A percentile compares a stretch with the other conserved stretches of the same genome.
Conservation (phyloP, 2,329 filamentous ascomycete genomes). For the Fusarium redolens region DNA sequence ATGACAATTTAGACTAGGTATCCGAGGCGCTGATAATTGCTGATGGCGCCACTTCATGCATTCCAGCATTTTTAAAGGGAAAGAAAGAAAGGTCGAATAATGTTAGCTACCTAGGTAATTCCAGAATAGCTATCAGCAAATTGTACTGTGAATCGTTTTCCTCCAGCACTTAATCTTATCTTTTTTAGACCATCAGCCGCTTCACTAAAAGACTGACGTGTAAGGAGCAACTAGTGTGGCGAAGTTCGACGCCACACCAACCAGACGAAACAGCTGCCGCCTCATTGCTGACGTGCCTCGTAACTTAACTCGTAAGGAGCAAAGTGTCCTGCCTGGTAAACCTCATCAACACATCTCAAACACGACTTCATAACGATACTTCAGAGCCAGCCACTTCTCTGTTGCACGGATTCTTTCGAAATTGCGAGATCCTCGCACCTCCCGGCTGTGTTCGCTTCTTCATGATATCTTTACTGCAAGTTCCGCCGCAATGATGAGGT, state of each 20-base stretch:
- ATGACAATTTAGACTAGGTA: background rate
- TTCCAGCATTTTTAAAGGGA: background rate
- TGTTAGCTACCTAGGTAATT: background rate
- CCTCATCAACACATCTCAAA: slow-evolving; percentile 27
- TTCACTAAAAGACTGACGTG: background rate
- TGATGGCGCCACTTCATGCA: background rate
- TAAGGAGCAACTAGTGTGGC: slow-evolving; percentile 36
- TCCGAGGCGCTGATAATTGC: background rate
- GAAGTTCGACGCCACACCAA: slow-evolving; percentile 38
- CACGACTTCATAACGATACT: slow-evolving; percentile 15
- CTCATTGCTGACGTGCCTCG: slow-evolving; percentile 44
- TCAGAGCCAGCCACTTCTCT: slow-evolving; percentile 1
- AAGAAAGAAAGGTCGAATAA: background rate
- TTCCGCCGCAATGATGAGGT: slow-evolving; percentile 64
- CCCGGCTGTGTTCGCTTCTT: slow-evolving; percentile 47
- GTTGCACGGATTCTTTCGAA: background rate
- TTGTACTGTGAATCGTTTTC: background rate
- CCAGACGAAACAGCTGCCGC: slow-evolving; percentile 42
- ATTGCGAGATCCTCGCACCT: slow-evolving; percentile 16
- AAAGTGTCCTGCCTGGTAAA: slow-evolving; percentile 43
- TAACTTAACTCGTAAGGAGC: slow-evolving; percentile 40
- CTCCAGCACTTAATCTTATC: background rate
- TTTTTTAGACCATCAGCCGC: background rate
- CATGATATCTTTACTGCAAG: slow-evolving; percentile 54
- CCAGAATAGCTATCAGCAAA: background rate